phyloP scores from a whole-genome alignment of 768 basidiomycete species.

The Hortiboletus campestris region DNA sequence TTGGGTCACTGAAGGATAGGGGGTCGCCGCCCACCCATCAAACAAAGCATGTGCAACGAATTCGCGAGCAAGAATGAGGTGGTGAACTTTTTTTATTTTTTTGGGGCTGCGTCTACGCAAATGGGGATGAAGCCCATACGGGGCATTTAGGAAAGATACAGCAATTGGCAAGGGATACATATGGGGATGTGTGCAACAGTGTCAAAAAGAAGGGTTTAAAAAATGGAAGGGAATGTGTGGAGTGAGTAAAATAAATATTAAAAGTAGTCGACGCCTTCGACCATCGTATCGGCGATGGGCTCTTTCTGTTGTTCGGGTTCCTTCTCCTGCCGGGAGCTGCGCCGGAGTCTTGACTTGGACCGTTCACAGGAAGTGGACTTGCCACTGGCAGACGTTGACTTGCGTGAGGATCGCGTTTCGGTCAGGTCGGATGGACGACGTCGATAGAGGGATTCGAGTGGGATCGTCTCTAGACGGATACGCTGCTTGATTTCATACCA shows the following conservation, averaged over 20 bases:
- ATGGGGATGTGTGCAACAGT: slow-evolving; percentile 2
- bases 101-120: neutral
- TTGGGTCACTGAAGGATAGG: slow-evolving; percentile 3
- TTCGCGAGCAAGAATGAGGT: neutral
- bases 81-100: no score
- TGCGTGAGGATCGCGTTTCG: slow-evolving; percentile 1
- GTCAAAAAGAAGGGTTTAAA: no score
- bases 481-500: slow-evolving; percentile 35
- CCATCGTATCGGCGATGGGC: slow-evolving; percentile 8
- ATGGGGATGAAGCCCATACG: slow-evolving; percentile 4
- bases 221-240: neutral
- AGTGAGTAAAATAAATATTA: slow-evolving; percentile 27
- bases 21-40: slow-evolving; percentile 8
- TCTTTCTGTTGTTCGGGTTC: neutral
- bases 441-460: slow-evolving; percentile 19
- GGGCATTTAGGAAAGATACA: neutral
- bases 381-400: slow-evolving; percentile 1
- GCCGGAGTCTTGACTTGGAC: slow-evolving; percentile 7
- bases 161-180: slow-evolving; percentile 2
- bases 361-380: slow-evolving; percentile 1
- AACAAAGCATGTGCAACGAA: neutral
- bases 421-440: slow-evolving; percentile 9
- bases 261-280: slow-evolving; percentile 36
- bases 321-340: neutral
- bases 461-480: slow-evolving; percentile 24